phyloP scores from a whole-genome alignment of 176 grass and related monocot species.

The Pontederia paniculata region DNA sequence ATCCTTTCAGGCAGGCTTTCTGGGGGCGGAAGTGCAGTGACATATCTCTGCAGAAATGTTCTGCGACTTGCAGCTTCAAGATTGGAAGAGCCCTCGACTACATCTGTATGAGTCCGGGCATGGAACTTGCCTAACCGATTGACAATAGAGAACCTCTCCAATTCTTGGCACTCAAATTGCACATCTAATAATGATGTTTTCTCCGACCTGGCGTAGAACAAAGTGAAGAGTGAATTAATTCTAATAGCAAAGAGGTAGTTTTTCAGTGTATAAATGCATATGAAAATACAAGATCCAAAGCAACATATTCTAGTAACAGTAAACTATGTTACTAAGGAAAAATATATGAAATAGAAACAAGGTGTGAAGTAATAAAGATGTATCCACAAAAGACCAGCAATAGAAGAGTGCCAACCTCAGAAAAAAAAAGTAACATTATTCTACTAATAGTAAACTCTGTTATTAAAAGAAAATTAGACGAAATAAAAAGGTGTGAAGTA shows the following conservation, averaged over 20 bases:
- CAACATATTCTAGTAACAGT: no score
- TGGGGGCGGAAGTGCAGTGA: constrained; percentile 13
- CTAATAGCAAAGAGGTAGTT: no score
- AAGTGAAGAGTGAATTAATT: no score
- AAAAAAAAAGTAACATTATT: neutral
- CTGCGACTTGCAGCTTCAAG: constrained; percentile 6
- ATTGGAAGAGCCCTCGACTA: constrained; percentile 9
- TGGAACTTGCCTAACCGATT: constrained; percentile 36
- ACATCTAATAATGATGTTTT: constrained; percentile 24
- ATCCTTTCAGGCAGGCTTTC: constrained; percentile 19
- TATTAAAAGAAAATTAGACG: no score
- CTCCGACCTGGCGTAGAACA: constrained; percentile 21
- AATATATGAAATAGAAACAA: no score
- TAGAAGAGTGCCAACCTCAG: no score
- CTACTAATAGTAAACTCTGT: no score
- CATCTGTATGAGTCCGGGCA: constrained; percentile 12
- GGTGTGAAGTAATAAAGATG: neutral
- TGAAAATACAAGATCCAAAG: no score
- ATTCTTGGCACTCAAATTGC: constrained; percentile 26
- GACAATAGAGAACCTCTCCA: constrained; percentile 35
- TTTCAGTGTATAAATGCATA: no score
- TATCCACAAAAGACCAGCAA: neutral
- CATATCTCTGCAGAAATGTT: constrained; percentile 19
- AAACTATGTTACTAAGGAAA: no score
- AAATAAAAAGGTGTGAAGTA: no score